Evolutionary conservation across 1,284 basidiomycete genomes (phyloP).

Genomic region (Porphyrellus sp.): DNA sequence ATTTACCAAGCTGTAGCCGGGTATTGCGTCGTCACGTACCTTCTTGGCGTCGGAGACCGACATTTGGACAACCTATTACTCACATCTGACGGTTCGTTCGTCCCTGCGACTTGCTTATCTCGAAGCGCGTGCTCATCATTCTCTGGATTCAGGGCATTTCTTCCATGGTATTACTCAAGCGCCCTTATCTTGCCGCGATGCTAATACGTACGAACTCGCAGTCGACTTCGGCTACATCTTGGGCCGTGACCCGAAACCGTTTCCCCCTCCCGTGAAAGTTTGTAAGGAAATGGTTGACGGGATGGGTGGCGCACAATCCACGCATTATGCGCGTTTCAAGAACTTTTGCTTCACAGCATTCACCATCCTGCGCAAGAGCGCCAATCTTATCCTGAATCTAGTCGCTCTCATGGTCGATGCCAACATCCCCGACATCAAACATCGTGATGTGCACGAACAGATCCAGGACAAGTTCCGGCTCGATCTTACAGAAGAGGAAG

Average conservation of each 20-base stretch:
- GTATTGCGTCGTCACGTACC: conserved; percentile 96
- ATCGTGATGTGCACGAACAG: conserved; percentile 81
- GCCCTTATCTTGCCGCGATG: background rate
- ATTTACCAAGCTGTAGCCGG: conserved; percentile 61
- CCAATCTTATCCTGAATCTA: conserved; percentile 96
- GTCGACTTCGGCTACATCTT: conserved; percentile 99
- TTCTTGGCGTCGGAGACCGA: conserved; percentile 95
- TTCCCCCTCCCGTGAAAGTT: conserved; percentile 96
- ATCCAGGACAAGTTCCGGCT: conserved; percentile 97
- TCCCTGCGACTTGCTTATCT: conserved; percentile 10
- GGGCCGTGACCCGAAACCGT: conserved; percentile 96
- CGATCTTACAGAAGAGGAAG: conserved; percentile 92
- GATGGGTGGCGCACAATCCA: conserved; percentile 93
- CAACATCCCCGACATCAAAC: conserved; percentile 96
- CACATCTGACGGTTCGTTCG: conserved; percentile 78
- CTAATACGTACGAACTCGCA: conserved; percentile 33
- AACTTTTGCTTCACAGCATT: conserved; percentile 96
- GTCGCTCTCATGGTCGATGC: conserved; percentile 98
- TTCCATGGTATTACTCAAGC: conserved; percentile 68
- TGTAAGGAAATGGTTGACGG: conserved; percentile 99
- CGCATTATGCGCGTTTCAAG: conserved; percentile 94
- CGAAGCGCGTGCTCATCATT: conserved; percentile 3
- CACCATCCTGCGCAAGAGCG: conserved; percentile 90
- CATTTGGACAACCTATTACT: conserved; percentile 96
- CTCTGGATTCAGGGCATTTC: conserved; percentile 58